These are phyloP conservation scores for Berberis thunbergii DNA, from an alignment of 164 flowering plant genomes.

Conservation along the genomic window DNA sequence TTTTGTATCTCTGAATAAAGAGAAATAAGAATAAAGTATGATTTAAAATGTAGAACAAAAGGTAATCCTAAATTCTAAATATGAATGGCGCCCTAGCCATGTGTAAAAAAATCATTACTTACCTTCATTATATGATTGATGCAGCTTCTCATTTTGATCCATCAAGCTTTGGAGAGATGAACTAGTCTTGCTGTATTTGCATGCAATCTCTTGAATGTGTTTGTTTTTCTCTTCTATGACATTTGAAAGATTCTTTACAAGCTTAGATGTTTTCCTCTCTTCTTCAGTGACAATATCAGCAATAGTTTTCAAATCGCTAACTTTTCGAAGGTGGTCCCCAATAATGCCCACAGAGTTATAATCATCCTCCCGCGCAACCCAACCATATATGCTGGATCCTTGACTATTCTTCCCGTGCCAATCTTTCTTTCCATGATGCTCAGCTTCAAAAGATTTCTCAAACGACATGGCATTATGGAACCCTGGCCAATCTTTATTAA, in stretches of 20 bases:
- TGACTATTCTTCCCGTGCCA: constrained; percentile 32
- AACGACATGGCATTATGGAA: constrained; percentile 65
- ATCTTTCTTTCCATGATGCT: constrained; percentile 66
- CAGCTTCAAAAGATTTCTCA: constrained; percentile 63
- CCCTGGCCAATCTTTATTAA: constrained; percentile 70
- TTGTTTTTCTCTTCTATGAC: constrained; percentile 54
- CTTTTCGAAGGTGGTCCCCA: constrained; percentile 62
- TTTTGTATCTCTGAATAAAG: constrained; percentile 34
- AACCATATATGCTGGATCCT: constrained; percentile 54
- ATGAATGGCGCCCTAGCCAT: neutral
- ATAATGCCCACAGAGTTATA: constrained; percentile 32
- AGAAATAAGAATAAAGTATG: neutral
- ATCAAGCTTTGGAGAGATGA: constrained; percentile 29
- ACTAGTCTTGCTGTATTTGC: constrained; percentile 36
- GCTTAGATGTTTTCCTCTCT: constrained; percentile 50
- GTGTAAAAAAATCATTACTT: constrained; percentile 2
- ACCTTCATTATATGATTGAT: constrained; percentile 66
- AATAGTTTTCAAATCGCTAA: constrained; percentile 66
- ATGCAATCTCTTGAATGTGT: constrained; percentile 46
- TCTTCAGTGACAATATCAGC: constrained; percentile 66
- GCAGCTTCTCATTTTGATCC: constrained; percentile 54
- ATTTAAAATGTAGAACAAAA: neutral
- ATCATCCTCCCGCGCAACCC: constrained; percentile 94
- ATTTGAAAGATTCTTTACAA: constrained; percentile 52
- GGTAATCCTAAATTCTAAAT: too few relatives aligned